Conservation (phyloP, 108 stramenopile species). For the Craspedostauros australis region DNA sequence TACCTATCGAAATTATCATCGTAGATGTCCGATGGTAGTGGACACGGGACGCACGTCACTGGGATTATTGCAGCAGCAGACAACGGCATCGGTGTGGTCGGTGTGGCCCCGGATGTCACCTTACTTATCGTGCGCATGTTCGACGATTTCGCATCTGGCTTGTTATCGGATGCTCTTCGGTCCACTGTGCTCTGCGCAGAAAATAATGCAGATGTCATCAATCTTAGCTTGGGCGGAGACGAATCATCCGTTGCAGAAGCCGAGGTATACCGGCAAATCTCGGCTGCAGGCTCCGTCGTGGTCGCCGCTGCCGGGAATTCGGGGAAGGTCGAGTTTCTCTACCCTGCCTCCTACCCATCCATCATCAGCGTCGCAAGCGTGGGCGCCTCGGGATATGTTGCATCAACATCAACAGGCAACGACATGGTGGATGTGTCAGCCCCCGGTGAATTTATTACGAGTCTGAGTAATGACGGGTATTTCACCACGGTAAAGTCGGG, state of each 20-base stretch:
- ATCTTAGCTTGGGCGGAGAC: conserved; percentile 36
- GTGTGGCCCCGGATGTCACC: conserved; percentile 25
- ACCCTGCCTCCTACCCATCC: conserved; percentile 42
- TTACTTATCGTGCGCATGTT: conserved; percentile 41
- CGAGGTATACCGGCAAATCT: conserved; percentile 17
- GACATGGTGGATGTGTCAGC: conserved; percentile 47
- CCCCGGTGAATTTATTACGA: conserved; percentile 36
- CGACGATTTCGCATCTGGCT: conserved; percentile 34
- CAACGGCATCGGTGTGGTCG: conserved; percentile 27
- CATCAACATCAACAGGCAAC: conserved; percentile 39
- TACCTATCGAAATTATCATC: too few species aligned
- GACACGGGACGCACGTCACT: conserved; percentile 59
- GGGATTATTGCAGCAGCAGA: conserved; percentile 52
- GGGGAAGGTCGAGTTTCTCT: conserved; percentile 20
- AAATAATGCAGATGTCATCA: conserved; percentile 40
- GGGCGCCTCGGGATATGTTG: conserved; percentile 18
- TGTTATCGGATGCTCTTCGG: too few species aligned
- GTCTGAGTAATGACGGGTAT: neutral
- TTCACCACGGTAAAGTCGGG: conserved; percentile 30
- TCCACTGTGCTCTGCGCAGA: conserved; percentile 41
- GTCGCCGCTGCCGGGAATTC: conserved; percentile 59
- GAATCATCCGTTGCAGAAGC: conserved; percentile 11
- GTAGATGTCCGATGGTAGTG: conserved; percentile 22
- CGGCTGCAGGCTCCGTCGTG: conserved; percentile 41
- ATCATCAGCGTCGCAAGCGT: conserved; percentile 46